Evolutionary conservation across 169 alveolate genomes (phyloP).

Genomic region (Plasmodium gallinaceum): DNA sequence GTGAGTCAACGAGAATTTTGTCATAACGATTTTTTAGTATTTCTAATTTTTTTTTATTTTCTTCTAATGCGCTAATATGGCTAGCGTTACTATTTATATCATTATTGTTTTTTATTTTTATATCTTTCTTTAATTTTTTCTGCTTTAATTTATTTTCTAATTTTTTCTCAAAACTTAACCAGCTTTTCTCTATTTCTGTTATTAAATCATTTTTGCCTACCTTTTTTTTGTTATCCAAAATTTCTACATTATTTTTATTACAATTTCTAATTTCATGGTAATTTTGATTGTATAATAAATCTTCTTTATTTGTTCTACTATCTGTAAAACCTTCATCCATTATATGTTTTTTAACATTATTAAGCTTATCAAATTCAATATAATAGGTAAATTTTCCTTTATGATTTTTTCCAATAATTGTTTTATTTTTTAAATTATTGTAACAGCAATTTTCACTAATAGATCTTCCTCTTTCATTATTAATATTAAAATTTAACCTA

Average conservation of each 20-base stretch:
- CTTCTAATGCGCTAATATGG: constrained; percentile 65
- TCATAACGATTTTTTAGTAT: constrained; percentile 52
- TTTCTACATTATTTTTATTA: background rate
- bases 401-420: constrained; percentile 62
- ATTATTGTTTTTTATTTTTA: background rate
- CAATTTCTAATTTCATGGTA: background rate
- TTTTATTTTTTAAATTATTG: constrained; percentile 55
- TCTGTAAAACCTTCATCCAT: background rate
- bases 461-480: constrained; percentile 31
- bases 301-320: background rate
- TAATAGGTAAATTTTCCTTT: constrained; percentile 60
- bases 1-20: constrained; percentile 28
- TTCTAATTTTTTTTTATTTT: constrained; percentile 50
- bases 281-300: background rate
- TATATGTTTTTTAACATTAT: constrained; percentile 19
- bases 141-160: constrained; percentile 33
- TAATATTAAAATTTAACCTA: background rate
- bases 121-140: constrained; percentile 11
- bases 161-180: constrained; percentile 69
- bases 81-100: background rate
- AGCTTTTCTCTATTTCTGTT: constrained; percentile 62
- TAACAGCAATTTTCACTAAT: constrained; percentile 38
- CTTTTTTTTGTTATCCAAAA: constrained; percentile 9
- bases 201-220: background rate
- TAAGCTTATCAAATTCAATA: constrained; percentile 55